Percentiles rank a stretch among this genome's conserved stretches.
These are phyloP conservation scores for Colletotrichum lupini DNA, from an alignment of 2,329 filamentous ascomycete genomes.

Conservation along the genomic window DNA sequence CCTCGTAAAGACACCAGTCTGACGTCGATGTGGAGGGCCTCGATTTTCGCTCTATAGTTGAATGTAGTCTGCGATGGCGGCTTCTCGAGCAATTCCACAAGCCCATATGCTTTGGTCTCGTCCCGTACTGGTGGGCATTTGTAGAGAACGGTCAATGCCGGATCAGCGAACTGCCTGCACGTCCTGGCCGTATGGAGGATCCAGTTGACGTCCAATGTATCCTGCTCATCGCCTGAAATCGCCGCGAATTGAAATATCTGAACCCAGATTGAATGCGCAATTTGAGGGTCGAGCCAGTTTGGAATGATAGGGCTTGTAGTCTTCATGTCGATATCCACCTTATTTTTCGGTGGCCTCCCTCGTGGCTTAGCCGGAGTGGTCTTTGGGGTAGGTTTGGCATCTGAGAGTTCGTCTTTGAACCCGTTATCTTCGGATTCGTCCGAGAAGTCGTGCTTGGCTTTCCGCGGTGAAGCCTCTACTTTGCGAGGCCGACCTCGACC, in stretches of 20 bases:
- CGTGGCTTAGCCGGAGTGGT: background rate
- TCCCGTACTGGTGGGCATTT: slow-evolving; percentile 71
- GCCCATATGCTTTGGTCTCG: slow-evolving; percentile 54
- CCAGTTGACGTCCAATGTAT: slow-evolving; percentile 64
- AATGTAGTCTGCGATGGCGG: slow-evolving; percentile 60
- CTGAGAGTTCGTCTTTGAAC: background rate
- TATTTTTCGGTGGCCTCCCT: background rate
- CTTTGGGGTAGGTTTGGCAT: background rate
- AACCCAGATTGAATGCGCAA: slow-evolving; percentile 76
- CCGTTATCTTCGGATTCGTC: background rate
- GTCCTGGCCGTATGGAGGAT: slow-evolving; percentile 71
- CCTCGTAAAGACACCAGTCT: slow-evolving; percentile 68
- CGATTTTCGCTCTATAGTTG: slow-evolving; percentile 79
- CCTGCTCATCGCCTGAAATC: slow-evolving; percentile 44
- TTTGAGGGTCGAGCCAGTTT: slow-evolving; percentile 62
- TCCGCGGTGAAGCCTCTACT: background rate
- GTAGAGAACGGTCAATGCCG: slow-evolving; percentile 80
- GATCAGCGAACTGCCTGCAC: slow-evolving; percentile 75
- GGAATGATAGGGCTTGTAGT: slow-evolving; percentile 50
- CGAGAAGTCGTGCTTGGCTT: background rate
- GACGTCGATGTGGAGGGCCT: slow-evolving; percentile 76
- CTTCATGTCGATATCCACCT: background rate
- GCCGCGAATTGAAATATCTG: slow-evolving; percentile 78
- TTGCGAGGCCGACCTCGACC: background rate
- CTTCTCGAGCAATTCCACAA: slow-evolving; percentile 65